Percentiles rank a stretch among this genome's conserved stretches.
Conservation (phyloP, 495 filamentous ascomycete species). For the Pyrenopolyporus hunteri region DNA sequence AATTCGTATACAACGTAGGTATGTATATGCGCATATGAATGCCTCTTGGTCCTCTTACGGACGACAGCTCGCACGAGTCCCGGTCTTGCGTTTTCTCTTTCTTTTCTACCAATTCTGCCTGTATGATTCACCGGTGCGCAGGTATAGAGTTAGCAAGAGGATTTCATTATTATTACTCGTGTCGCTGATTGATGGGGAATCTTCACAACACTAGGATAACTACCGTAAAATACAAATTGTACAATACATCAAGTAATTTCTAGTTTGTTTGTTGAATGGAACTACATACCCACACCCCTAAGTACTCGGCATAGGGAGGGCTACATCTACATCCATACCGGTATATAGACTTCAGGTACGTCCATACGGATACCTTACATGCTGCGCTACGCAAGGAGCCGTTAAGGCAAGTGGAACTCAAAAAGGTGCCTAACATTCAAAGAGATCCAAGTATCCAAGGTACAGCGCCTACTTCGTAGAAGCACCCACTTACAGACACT, state of each 20-base stretch:
- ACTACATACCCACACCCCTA: no score
- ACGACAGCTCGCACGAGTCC: conserved; percentile 8
- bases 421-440: no score
- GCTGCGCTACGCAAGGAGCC: no score
- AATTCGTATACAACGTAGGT: conserved; percentile 10
- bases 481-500: no score
- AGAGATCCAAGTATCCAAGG: conserved; percentile 1
- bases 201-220: conserved; percentile 23
- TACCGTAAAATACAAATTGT: no score
- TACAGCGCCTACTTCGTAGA: background rate
- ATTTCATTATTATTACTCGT: conserved; percentile 21
- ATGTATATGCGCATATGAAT: conserved; percentile 12
- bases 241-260: no score
- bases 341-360: no score
- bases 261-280: no score
- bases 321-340: background rate
- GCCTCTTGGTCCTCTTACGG: background rate
- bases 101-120: conserved; percentile 34
- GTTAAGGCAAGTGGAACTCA: no score
- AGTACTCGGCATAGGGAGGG: no score
- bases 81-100: conserved; percentile 3
- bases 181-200: conserved; percentile 16
- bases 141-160: conserved; percentile 6
- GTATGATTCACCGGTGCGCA: conserved; percentile 16
- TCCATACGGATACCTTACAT: background rate